Evolutionary conservation across 768 basidiomycete genomes (phyloP).

Genomic region (Calocybe indica): DNA sequence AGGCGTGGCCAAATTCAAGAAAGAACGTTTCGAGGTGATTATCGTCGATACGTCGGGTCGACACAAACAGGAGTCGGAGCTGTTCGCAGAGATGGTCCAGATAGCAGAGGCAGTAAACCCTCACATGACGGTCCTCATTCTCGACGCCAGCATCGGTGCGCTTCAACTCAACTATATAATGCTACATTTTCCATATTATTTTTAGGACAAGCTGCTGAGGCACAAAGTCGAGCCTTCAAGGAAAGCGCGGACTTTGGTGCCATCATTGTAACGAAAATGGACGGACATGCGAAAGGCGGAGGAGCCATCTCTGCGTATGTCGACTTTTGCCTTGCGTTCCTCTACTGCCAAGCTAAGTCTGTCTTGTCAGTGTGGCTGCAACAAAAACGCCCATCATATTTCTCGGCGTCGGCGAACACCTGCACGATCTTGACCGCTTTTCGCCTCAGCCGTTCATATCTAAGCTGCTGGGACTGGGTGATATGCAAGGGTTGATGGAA

Average conservation of each 20-base stretch:
- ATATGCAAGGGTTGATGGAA: constrained; percentile 96
- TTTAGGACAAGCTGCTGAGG: constrained; percentile 93
- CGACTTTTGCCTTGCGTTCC: not conserved
- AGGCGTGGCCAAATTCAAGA: constrained; percentile 95
- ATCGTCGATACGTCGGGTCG: constrained; percentile 98
- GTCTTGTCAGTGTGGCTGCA: constrained; percentile 75
- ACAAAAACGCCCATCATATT: constrained; percentile 99
- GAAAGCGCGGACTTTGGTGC: constrained; percentile 97
- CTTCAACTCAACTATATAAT: not conserved
- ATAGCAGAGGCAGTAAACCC: constrained; percentile 92
- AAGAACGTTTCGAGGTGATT: constrained; percentile 97
- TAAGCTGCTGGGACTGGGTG: constrained; percentile 91
- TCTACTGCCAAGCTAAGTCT: not conserved
- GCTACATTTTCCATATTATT: constrained; percentile 1
- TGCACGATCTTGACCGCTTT: constrained; percentile 96
- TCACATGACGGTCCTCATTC: constrained; percentile 91
- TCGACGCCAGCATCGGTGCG: constrained; percentile 94
- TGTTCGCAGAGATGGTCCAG: constrained; percentile 98
- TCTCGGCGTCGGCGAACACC: constrained; percentile 94
- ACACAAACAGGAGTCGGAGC: constrained; percentile 94
- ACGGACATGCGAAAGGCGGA: constrained; percentile 98
- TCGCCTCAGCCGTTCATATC: constrained; percentile 96
- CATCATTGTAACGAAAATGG: constrained; percentile 99
- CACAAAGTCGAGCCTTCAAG: constrained; percentile 95
- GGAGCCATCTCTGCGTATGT: constrained; percentile 98